phyloP scores from a whole-genome alignment of 1,284 basidiomycete species.

The Agaricales sp. region DNA sequence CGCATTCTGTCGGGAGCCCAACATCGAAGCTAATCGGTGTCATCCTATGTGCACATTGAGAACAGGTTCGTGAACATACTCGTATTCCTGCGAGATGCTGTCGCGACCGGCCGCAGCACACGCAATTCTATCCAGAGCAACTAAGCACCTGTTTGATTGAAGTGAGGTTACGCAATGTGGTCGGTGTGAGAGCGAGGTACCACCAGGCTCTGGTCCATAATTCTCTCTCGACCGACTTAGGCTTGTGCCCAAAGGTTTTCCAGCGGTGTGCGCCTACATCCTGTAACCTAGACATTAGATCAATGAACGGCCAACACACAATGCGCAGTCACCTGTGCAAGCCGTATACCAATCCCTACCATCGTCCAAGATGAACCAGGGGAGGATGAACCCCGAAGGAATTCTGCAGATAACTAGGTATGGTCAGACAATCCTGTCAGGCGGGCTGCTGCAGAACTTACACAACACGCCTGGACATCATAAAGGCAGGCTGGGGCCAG shows the following conservation, averaged over 20 bases:
- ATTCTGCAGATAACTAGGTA: conserved; percentile 14
- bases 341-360: neutral
- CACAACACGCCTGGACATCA: neutral
- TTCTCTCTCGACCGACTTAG: neutral
- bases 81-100: too few relatives aligned
- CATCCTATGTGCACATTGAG: too few relatives aligned
- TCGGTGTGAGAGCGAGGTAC: too few relatives aligned
- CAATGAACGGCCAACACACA: neutral
- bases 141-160: neutral
- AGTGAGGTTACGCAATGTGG: too few relatives aligned
- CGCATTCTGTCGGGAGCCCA: conserved; percentile 35
- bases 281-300: neutral
- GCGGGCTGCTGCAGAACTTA: neutral
- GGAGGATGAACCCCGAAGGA: conserved; percentile 26
- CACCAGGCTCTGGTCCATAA: neutral
- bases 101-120: neutral
- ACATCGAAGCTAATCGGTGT: conserved; percentile 35
- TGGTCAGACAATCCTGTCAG: neutral
- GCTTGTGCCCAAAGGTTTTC: neutral
- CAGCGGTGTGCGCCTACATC: neutral
- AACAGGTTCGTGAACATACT: neutral
- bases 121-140: neutral
- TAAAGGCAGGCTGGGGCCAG: neutral
- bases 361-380: conserved; percentile 34
- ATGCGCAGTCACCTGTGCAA: neutral